phyloP scores from a whole-genome alignment of 768 basidiomycete species.

The Serendipita sp. region DNA sequence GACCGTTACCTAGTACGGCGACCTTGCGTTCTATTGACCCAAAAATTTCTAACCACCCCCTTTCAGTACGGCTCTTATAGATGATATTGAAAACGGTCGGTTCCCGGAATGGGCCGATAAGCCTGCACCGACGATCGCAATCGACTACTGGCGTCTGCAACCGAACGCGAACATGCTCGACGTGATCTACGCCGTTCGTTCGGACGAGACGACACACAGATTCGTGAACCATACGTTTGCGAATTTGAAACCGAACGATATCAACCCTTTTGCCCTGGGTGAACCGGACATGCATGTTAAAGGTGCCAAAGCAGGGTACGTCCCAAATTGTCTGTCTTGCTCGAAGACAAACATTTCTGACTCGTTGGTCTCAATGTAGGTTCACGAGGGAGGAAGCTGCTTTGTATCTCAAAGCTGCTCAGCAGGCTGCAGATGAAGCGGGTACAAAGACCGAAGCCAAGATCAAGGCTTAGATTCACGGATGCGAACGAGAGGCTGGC shows the following conservation, averaged over 20 bases:
- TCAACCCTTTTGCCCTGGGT: conserved; percentile 77
- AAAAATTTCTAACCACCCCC: conserved; percentile 10
- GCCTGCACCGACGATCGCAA: conserved; percentile 76
- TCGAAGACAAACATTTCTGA: not conserved
- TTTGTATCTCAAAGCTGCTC: conserved; percentile 18
- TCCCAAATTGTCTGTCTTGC: conserved; percentile 9
- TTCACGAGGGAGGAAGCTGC: conserved; percentile 23
- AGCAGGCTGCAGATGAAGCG: conserved; percentile 8
- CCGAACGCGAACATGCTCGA: conserved; percentile 67
- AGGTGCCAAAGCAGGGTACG: conserved; percentile 60
- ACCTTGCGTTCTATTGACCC: conserved; percentile 8
- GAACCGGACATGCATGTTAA: conserved; percentile 80
- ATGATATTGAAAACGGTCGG: conserved; percentile 65
- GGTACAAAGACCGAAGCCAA: not conserved
- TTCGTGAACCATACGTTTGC: conserved; percentile 95
- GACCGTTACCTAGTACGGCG: conserved; percentile 68
- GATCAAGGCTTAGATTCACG: too few species aligned
- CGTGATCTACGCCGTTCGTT: conserved; percentile 80
- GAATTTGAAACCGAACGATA: conserved; percentile 62
- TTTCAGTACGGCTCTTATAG: conserved; percentile 58
- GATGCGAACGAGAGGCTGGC: too few species aligned
- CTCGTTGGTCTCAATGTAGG: conserved; percentile 9
- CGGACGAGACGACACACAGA: conserved; percentile 83
- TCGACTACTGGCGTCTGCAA: conserved; percentile 82
- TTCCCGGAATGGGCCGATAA: conserved; percentile 65